Base-by-base conservation (phyloP, 345 rosid genomes). In the Raphanus raphanistrum region DNA sequence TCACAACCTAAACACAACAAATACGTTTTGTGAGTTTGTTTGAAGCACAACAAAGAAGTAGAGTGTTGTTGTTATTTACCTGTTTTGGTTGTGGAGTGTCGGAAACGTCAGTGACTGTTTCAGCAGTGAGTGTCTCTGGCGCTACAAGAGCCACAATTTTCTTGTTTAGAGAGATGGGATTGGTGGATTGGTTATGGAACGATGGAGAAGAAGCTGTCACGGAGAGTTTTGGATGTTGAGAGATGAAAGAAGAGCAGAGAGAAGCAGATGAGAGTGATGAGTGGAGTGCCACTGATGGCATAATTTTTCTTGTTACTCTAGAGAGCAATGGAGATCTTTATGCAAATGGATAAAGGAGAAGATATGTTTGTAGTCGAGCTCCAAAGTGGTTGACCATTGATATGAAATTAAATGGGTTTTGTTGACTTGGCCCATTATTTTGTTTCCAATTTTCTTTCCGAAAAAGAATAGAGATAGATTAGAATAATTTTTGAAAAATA, bases 281-380 rank as follows among this genome's bases (percentile, higher is more conserved):
- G 65, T 84, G 90, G 26, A 82, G 68, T 31, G 88, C 83, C 83
- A 84, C 79, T 73, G 89, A 73, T 36, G 82, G 75, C 87, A 88
- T 84, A 75, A 68, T 67, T 32, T 21, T 66, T 70, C 62, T 72
- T 50, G 55, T 15, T 50, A n/a, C 36, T 54, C 60, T 29, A 62
- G 79, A 66, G 62, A 73, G 73, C 69, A 65, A 50, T 64, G 76
- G 64, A 35, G 78, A 66, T 59, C 25, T 21, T 2, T 73, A 43
- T 60, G 82, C 29, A 63, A 80, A 12, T 15, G 86, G 87, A 84
- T 84, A 85, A 82, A 90, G 76, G 48, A 69, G 17, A 15, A 64
- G 71, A 70, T 71, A 79, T 70, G 80, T 21, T 9, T 3, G 41
- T 35, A 15, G 17, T 17, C 61, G 74, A 61, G 62, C 35, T 68